Evolutionary conservation across 164 flowering plant genomes (phyloP), one percentile per base, ranked within the genome.

Genomic region (Vitis labrusca): DNA sequence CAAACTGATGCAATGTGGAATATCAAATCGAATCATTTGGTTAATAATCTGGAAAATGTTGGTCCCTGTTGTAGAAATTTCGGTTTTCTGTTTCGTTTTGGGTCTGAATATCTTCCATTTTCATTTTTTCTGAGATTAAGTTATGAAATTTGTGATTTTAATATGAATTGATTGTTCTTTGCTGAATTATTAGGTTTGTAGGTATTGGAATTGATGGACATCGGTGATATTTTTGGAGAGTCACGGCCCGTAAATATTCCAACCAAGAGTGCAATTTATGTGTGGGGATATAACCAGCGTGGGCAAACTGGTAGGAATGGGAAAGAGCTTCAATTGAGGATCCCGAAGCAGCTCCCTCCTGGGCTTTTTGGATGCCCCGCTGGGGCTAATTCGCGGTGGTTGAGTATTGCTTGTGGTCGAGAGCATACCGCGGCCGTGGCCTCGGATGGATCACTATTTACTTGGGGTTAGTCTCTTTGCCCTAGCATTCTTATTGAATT

Each of bases 251-350:
- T 65, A 17, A 83, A 56, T 9, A 27, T 82, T 60, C 86, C 98
- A 19, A 88, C 85, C 1, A 93, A 89, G 91, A 93, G 98, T 71
- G 98, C 97, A 2, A 89, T 95, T n/a, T 95, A 91, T 72, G 93
- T 86, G 15, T 95, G 99, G 99, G 99, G 99, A 8, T 95, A 95
- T 73, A 95, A 93, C 66, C 91, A 95, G 44, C 72, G 91, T 62
- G 99, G 99, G 29, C 99, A 95, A 75, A 95, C 99, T 8, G 99
- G 94, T 49, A 80, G 99, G 72, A 80, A 82, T 27, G 88, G 88
- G 30, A 82, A 85, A 70, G 89, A 89, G 56, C 72, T 68, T 51
- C 91, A 84, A 53, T 71, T 95, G 80, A 82, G 98, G 83, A 86
- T 95, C 49, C 99, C 99, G 13, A 90, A 82, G 76, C 87, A 79